A percentile compares a stretch with the other conserved stretches of the same genome.
These are phyloP conservation scores for Pichia rugopelliculosa DNA, from an alignment of 805 yeast species.

Conservation along the genomic window DNA sequence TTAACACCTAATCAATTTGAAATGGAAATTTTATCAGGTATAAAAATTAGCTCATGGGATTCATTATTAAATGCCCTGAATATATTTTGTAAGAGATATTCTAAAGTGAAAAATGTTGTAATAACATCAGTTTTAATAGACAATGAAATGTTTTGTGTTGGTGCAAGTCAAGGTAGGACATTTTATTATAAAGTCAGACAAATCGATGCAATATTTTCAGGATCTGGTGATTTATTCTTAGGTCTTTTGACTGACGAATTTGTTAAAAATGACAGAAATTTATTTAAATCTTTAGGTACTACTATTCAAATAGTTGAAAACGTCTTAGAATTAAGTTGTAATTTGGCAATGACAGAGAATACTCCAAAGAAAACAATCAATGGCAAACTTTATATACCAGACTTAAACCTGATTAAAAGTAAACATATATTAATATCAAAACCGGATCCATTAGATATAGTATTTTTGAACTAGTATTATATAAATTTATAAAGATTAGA, in stretches of 20 bases:
- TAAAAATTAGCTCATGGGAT: slow-evolving; percentile 32
- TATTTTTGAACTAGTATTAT: not conserved
- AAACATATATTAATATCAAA: slow-evolving; percentile 23
- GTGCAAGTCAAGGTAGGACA: slow-evolving; percentile 26
- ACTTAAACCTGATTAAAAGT: slow-evolving; percentile 39
- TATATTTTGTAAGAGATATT: slow-evolving; percentile 36
- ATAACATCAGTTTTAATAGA: slow-evolving; percentile 47
- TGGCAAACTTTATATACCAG: slow-evolving; percentile 31
- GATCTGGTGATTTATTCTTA: slow-evolving; percentile 68
- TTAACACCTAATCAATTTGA: slow-evolving; percentile 75
- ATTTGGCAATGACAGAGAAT: slow-evolving; percentile 12
- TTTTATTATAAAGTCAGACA: slow-evolving; percentile 37
- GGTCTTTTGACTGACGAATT: slow-evolving; percentile 51
- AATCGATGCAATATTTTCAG: slow-evolving; percentile 58
- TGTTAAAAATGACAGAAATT: slow-evolving; percentile 24
- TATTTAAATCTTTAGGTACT: slow-evolving; percentile 31
- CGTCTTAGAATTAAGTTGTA: slow-evolving; percentile 36
- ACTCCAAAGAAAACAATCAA: slow-evolving; percentile 5
- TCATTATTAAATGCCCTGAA: slow-evolving; percentile 33
- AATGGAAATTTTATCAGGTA: slow-evolving; percentile 50
- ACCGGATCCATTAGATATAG: not conserved
- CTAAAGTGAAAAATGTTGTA: slow-evolving; percentile 42
- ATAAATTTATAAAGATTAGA: not conserved
- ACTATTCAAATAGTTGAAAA: slow-evolving; percentile 34
- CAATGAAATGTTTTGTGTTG: slow-evolving; percentile 33